A percentile compares a stretch with the other conserved stretches of the same genome.
These are phyloP conservation scores for Aspergillus niger DNA, from an alignment of 2,329 filamentous ascomycete species.

Conservation along the genomic window DNA sequence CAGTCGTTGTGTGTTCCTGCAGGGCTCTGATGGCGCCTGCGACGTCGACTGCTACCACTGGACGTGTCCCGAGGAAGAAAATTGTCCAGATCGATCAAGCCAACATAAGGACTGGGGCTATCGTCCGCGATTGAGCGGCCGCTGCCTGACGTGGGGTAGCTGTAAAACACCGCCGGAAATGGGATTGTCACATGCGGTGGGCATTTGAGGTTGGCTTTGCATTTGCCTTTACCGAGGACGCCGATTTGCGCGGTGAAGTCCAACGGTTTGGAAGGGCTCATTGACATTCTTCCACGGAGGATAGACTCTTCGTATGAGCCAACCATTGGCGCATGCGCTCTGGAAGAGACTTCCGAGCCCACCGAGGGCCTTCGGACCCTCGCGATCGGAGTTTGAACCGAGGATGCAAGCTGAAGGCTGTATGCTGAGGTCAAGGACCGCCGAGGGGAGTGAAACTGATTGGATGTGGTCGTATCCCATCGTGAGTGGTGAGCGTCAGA, in stretches of 20 bases:
- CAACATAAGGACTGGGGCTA: slow-evolving; percentile 93
- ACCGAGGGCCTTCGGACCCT: slow-evolving; percentile 67
- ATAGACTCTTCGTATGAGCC: slow-evolving; percentile 98
- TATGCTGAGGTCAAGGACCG: slow-evolving; percentile 69
- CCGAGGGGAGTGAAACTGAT: slow-evolving; percentile 76
- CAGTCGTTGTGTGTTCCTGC: slow-evolving; percentile 14
- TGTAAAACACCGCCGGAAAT: slow-evolving; percentile 96
- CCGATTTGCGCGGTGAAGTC: slow-evolving; percentile 95
- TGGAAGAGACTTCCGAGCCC: slow-evolving; percentile 70
- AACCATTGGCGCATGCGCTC: slow-evolving; percentile 92
- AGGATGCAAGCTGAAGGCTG: slow-evolving; percentile 51
- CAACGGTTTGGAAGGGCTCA: slow-evolving; percentile 85
- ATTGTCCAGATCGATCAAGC: slow-evolving; percentile 87
- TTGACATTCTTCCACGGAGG: slow-evolving; percentile 92
- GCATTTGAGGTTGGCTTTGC: slow-evolving; percentile 80
- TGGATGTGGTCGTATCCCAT: slow-evolving; percentile 64
- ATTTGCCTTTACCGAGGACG: slow-evolving; percentile 84
- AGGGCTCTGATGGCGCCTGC: slow-evolving; percentile 41
- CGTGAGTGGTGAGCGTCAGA: slow-evolving; percentile 51
- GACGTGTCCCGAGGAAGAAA: slow-evolving; percentile 59
- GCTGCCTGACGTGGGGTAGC: slow-evolving; percentile 70
- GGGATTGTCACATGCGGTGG: slow-evolving; percentile 87
- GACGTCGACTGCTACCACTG: slow-evolving; percentile 38
- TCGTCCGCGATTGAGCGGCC: slow-evolving; percentile 70
- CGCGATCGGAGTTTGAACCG: slow-evolving; percentile 39